Evolutionary conservation across 1,284 basidiomycete genomes (phyloP), one percentile per base, ranked within the genome.

Genomic region (Neolentinus lepideus): DNA sequence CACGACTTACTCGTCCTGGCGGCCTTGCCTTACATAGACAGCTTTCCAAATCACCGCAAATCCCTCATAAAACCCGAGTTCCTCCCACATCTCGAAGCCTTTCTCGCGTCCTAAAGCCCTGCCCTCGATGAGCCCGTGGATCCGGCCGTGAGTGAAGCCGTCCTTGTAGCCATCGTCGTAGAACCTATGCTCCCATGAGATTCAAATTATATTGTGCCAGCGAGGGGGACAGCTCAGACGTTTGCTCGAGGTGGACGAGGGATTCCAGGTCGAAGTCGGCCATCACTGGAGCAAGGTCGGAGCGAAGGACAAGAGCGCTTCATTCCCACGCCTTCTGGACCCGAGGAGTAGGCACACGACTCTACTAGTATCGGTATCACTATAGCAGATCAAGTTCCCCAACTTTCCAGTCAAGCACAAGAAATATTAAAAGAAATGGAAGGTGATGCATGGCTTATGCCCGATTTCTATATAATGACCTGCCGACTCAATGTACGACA

Each of bases 61-160:
- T 2, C 94, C 95, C 64, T 92, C 81, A 67, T 96, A 96, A 67
- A 88, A 98, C 1, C 91, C 94, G 4, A 98, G 79, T 69, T 98
- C 96, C 69, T 97, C 94, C 94, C 95, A 98, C 68, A 98, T 84
- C 71, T 96, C 93, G 69, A 88, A 98, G 0, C 92, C 93, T 67
- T 98, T 95, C 64, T 93, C 88, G 58, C 85, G 80, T 1, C 95
- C 96, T 2, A 98, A 76, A 2, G 88, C 86, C n/a, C 94, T 79
- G 2, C 96, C 96, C 69, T 98, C 94, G 59, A 94, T 94, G 21
- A 90, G 73, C 0, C 95, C 96, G 63, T 97, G 94, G 12, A 94
- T 83, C 46, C 83, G 78, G 3, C 96, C 96, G 67, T 98, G 94
- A 0, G 78, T 83, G 63, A 80, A 80, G 2, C 95, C 95, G 56